These are phyloP conservation scores for Xylaria cubensis DNA, from an alignment of 495 filamentous ascomycete genomes.

Conservation along the genomic window DNA sequence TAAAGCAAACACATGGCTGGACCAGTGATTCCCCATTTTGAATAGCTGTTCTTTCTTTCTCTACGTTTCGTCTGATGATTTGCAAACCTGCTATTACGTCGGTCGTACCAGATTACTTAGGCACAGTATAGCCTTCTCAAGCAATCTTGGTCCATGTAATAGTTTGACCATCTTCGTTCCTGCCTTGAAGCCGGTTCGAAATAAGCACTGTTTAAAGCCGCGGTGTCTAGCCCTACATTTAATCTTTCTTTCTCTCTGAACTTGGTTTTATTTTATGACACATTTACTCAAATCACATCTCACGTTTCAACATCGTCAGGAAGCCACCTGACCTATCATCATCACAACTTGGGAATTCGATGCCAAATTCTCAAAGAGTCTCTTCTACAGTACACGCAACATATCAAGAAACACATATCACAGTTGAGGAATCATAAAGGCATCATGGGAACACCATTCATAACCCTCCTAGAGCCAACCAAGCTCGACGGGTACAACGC, in stretches of 20 bases:
- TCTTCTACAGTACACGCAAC: neutral
- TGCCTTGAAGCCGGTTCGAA: neutral
- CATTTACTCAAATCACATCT: neutral
- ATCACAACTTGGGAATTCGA: neutral
- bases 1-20: neutral
- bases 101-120: neutral
- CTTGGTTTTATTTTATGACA: neutral
- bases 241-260: neutral
- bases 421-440: neutral
- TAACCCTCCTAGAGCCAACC: constrained; percentile 55
- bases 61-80: neutral
- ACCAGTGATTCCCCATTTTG: neutral
- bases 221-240: too few relatives aligned
- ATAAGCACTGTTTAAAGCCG: neutral
- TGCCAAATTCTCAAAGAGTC: neutral
- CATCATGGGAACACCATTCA: constrained; percentile 52
- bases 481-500: constrained; percentile 55
- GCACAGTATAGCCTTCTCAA: neutral
- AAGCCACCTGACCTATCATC: neutral
- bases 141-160: neutral
- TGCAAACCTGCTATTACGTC: neutral
- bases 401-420: neutral
- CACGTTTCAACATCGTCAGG: neutral
- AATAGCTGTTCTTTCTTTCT: neutral
- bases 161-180: neutral